Evolutionary conservation across 169 alveolate genomes (phyloP), one percentile per base, ranked within the genome.

Genomic region (Haemoproteus tartakovskyi): DNA sequence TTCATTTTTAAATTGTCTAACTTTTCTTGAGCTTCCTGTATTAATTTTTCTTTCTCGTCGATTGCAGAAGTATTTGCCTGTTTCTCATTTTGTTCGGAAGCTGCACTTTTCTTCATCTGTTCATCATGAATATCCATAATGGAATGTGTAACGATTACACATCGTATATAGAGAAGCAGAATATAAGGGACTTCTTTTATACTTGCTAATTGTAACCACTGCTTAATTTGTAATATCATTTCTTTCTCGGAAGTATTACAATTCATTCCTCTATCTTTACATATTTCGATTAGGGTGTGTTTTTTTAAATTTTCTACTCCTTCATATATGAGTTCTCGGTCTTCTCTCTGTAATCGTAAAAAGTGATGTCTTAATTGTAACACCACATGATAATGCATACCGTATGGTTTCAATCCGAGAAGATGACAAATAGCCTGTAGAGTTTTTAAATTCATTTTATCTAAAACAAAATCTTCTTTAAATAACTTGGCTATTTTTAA

Each of bases 61-160:
- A 64, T 52, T 19, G 16, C 27, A 11, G 43, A 11, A 19, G 19
- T 14, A n/a, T 64, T 51, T 0, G 37, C 9, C 11, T 37, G 19
- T 11, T 40, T 60, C 5, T 63, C 45, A 2, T 12, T 19, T n/a
- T n/a, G n/a, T n/a, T n/a, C n/a, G n/a, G n/a, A n/a, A 37, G 40
- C 14, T 12, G 12, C 26, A 5, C 18, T 21, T 29, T 9, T 18
- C 8, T 14, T 56, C 19, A 50, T 51, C 1, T 47, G 8, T 30
- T 8, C 41, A 0, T 63, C 91, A 14, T 88, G 80, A 38, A 88
- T 85, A 41, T 79, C 87, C 93, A 88, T 88, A 12, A 91, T 91
- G 22, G 87, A 89, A 51, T 91, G 96, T 0, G 95, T 89, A 88
- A 92, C 89, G 29, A 92, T 88, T 26, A 92, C 89, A 80, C 95